These are phyloP conservation scores for Kluyveromyces sp. DNA, from an alignment of 1,139 yeast species.

Conservation along the genomic window DNA sequence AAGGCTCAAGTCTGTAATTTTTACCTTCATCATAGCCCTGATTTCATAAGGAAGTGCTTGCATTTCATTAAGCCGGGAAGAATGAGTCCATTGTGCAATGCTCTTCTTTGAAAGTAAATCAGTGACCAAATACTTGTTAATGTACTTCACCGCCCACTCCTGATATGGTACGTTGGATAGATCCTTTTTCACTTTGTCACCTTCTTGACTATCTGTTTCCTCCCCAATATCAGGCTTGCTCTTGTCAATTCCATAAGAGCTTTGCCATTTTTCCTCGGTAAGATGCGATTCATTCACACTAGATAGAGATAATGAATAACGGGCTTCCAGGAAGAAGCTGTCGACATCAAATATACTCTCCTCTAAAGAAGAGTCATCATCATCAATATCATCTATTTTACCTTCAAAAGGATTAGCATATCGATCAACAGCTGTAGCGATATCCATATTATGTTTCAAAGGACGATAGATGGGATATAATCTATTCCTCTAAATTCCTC, in stretches of 20 bases:
- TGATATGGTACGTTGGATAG: background rate
- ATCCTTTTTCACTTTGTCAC: background rate
- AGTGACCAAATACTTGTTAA: conserved; percentile 1
- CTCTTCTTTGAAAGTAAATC: background rate
- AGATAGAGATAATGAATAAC: background rate
- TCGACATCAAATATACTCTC: background rate
- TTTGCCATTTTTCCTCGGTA: background rate
- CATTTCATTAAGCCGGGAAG: background rate
- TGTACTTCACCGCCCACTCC: conserved; percentile 1
- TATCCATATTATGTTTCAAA: too few species aligned
- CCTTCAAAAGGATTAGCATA: background rate
- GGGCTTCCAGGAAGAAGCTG: background rate
- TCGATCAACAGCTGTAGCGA: too few species aligned
- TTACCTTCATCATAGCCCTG: background rate
- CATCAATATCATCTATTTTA: background rate
- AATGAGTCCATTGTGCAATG: background rate
- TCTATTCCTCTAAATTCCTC: too few species aligned
- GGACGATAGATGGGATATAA: too few species aligned
- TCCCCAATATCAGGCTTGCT: background rate
- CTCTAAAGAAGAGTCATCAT: background rate
- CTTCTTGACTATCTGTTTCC: background rate
- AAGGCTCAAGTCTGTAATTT: background rate
- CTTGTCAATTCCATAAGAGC: background rate
- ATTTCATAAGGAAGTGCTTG: background rate
- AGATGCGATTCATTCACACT: background rate